These are phyloP conservation scores for Lactifluus rugatus DNA, from an alignment of 768 basidiomycete species.

Conservation along the genomic window DNA sequence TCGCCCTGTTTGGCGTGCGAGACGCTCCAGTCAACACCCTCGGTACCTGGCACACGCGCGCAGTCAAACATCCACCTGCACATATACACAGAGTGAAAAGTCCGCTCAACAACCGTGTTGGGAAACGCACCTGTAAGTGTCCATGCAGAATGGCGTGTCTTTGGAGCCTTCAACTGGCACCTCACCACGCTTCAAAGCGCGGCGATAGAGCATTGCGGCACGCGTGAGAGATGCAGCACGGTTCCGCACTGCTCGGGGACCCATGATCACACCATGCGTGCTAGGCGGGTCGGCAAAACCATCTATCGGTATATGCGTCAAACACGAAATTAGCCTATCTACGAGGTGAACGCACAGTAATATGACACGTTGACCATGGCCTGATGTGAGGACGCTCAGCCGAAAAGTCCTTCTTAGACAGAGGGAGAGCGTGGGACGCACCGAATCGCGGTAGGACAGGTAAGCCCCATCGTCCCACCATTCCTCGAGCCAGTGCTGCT, in stretches of 20 bases:
- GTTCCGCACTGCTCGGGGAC: slow-evolving; percentile 30
- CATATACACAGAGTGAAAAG: neutral
- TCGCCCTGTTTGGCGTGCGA: slow-evolving; percentile 53
- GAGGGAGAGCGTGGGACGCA: slow-evolving; percentile 27
- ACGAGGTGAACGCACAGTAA: slow-evolving; percentile 49
- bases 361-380: slow-evolving; percentile 91
- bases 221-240: slow-evolving; percentile 68
- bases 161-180: slow-evolving; percentile 55
- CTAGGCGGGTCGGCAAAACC: slow-evolving; percentile 63
- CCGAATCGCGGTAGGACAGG: slow-evolving; percentile 78
- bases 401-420: too few species aligned
- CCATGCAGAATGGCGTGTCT: slow-evolving; percentile 74
- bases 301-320: slow-evolving; percentile 34
- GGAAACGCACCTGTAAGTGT: slow-evolving; percentile 58
- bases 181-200: slow-evolving; percentile 55
- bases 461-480: slow-evolving; percentile 93
- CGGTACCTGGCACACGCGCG: slow-evolving; percentile 64
- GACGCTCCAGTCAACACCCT: slow-evolving; percentile 70
- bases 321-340: neutral
- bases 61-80: slow-evolving; percentile 88
- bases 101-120: neutral
- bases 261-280: slow-evolving; percentile 31
- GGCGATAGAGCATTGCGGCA: slow-evolving; percentile 64
- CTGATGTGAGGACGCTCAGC: slow-evolving; percentile 27
- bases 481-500: slow-evolving; percentile 76